Conservation (phyloP, 331 rosid genomes). For the Malus hybrid region DNA sequence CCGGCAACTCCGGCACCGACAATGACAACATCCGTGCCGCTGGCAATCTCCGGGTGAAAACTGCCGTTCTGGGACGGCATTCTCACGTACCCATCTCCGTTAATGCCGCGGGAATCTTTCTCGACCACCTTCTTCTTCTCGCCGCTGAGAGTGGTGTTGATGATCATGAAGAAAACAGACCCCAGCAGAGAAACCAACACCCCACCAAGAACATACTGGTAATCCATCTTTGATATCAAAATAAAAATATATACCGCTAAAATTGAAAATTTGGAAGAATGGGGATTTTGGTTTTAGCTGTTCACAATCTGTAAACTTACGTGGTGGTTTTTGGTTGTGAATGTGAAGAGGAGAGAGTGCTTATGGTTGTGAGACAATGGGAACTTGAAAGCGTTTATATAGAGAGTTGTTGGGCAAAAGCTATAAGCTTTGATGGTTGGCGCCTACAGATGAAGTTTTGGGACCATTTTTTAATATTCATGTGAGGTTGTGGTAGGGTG, state of each 20-base stretch:
- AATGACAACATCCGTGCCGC: slow-evolving; percentile 35
- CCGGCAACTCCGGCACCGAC: slow-evolving; percentile 88
- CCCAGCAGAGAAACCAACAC: too few relatives aligned
- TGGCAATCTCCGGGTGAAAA: slow-evolving; percentile 6
- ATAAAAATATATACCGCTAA: background rate
- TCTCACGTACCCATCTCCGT: slow-evolving; percentile 1
- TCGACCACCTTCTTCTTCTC: slow-evolving; percentile 21
- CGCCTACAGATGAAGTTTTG: background rate
- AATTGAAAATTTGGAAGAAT: background rate
- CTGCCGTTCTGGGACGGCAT: slow-evolving; percentile 13
- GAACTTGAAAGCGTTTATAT: background rate
- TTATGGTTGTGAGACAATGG: background rate
- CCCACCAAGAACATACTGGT: background rate
- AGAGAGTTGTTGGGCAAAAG: background rate
- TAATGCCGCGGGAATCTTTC: background rate
- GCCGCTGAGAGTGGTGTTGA: background rate
- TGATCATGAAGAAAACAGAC: background rate
- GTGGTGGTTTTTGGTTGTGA: background rate
- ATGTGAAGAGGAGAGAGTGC: background rate
- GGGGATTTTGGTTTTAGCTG: background rate
- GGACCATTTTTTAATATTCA: background rate
- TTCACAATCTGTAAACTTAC: background rate
- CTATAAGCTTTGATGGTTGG: background rate
- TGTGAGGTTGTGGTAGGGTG: background rate
- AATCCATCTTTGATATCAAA: slow-evolving; percentile 28